Conservation (phyloP, 1,284 basidiomycete species). For the Malassezia slooffiae region DNA sequence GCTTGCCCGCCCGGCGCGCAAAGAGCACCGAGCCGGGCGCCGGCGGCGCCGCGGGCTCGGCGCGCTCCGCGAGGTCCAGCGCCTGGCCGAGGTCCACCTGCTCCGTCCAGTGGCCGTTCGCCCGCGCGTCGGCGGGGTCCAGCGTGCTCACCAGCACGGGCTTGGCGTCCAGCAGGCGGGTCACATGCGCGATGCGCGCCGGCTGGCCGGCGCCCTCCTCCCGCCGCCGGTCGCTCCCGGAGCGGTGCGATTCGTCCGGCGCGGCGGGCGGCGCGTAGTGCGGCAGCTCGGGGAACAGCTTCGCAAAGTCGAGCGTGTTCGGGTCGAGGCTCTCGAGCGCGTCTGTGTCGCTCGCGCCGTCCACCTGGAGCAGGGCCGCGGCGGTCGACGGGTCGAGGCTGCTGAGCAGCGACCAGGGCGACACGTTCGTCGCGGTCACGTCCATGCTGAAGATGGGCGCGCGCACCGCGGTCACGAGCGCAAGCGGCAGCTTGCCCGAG, state of each 20-base stretch:
- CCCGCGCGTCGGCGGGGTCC: constrained; percentile 50
- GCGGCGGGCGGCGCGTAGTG: constrained; percentile 47
- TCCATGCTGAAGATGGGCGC: constrained; percentile 40
- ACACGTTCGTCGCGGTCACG: constrained; percentile 30
- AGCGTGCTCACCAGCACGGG: constrained; percentile 54
- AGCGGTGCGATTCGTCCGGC: background rate
- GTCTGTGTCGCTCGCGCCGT: constrained; percentile 18
- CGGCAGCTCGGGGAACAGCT: constrained; percentile 51
- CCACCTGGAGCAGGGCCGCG: constrained; percentile 28
- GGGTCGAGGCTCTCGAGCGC: constrained; percentile 23
- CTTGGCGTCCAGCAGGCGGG: constrained; percentile 52
- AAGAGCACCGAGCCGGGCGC: constrained; percentile 35
- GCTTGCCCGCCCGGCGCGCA: constrained; percentile 44
- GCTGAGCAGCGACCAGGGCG: constrained; percentile 29
- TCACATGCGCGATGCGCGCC: constrained; percentile 49
- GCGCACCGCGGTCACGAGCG: constrained; percentile 31
- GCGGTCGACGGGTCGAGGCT: constrained; percentile 29
- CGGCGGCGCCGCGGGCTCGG: background rate
- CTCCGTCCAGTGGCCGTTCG: constrained; percentile 48
- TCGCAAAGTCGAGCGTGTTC: constrained; percentile 25
- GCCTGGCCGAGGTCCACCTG: constrained; percentile 6
- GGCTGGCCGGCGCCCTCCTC: constrained; percentile 32
- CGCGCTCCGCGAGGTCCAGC: background rate
- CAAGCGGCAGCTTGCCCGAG: constrained; percentile 27
- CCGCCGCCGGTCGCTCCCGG: constrained; percentile 50